Evolutionary conservation across 1,284 basidiomycete genomes (phyloP), one percentile per base, ranked within the genome.

Genomic region (Cryptococcus wingfieldii): DNA sequence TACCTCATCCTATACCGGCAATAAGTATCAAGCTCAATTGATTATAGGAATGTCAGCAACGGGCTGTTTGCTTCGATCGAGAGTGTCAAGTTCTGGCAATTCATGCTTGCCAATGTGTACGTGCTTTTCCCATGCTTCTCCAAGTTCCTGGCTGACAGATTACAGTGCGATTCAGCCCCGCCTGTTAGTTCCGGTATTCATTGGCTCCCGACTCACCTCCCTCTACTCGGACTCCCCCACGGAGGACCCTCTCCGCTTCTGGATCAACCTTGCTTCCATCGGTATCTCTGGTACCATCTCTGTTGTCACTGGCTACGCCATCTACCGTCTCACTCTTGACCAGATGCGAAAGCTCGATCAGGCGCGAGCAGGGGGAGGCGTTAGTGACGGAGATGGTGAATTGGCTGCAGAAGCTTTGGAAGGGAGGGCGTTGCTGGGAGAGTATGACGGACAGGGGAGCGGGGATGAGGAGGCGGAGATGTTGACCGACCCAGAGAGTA

Each of bases 261-360:
- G 74, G 73, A 62, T 77, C 56, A 77, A 77, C 60, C 38, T 76
- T 37, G 50, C 62, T 1, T 70, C 68, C 5, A 77, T 77, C 41
- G 58, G 50, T 14, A 39, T 72, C 16, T 66, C 68, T 0, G 19
- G 65, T 12, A 54, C 50, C 12, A 62, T 77, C 42, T 74, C 72
- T 14, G 48, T 69, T 23, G 58, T 53, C 5, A 75, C 75, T 0
- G 75, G 75, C 2, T 58, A 66, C 18, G 65, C 68, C 51, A 77
- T 77, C 62, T 77, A 77, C 60, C 60, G 66, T n/a, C 62, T 74
- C 1, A 77, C 76, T 0, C 54, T 76, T 19, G 59, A 63, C 47
- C 72, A 77, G 59, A 76, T 77, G 72, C 66, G 69, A 19, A 68
- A 71, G 52, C 56, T 77, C 8, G 66, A 69, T 18, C 37, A 45